These are phyloP conservation scores for Monosporascus sp. DNA, from an alignment of 2,329 filamentous ascomycete species.

Conservation along the genomic window DNA sequence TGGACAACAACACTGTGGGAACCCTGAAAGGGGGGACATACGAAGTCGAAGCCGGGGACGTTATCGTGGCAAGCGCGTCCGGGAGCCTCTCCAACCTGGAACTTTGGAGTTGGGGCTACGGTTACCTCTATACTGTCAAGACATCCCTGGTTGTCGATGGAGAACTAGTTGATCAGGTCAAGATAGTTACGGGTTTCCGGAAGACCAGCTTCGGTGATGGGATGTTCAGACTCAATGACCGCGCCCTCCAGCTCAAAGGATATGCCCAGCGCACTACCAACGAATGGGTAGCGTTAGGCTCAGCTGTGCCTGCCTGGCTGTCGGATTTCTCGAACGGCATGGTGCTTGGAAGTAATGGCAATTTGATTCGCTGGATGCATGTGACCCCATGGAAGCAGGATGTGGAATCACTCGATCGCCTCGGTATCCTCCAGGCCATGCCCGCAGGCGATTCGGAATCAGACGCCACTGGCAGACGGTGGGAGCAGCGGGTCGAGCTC, in stretches of 20 bases:
- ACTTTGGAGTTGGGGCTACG: slow-evolving; percentile 1
- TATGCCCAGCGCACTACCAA: slow-evolving; percentile 1
- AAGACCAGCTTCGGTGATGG: neutral
- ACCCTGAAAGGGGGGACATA: neutral
- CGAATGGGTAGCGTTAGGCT: neutral
- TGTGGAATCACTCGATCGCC: neutral
- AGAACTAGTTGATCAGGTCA: neutral
- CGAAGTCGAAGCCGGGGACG: neutral
- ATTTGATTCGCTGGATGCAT: neutral
- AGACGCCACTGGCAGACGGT: neutral
- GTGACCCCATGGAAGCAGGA: slow-evolving; percentile 1
- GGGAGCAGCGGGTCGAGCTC: neutral
- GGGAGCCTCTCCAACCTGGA: neutral
- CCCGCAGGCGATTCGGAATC: neutral
- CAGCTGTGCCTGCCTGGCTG: neutral
- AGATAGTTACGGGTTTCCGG: neutral
- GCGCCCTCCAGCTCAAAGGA: neutral
- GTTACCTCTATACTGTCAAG: neutral
- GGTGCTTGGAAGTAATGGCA: neutral
- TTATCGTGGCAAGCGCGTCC: neutral
- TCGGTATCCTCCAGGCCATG: neutral
- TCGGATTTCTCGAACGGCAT: neutral
- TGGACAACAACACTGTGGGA: neutral
- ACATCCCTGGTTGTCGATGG: neutral
- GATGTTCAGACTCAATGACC: neutral